Base-by-base conservation (phyloP, 768 basidiomycete species). In the Leccinum pellstonianum region DNA sequence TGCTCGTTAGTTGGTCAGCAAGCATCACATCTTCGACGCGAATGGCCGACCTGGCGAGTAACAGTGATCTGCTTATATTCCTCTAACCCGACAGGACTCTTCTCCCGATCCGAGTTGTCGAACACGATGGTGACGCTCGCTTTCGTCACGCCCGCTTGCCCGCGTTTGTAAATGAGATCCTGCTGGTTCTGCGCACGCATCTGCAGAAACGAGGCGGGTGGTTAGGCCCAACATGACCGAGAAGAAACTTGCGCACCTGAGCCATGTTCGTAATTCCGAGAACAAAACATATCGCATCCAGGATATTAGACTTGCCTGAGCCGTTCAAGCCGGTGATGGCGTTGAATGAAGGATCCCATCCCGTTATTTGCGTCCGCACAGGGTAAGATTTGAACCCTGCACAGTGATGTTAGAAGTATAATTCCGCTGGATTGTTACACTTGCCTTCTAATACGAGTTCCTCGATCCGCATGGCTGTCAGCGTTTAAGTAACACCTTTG, bases 221-320 rank as follows among this genome's bases (percentile, higher is more conserved):
- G 29, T 37, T 17, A 62, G 43, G 38, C 15, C 3, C 10, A 51
- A 17, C 54, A 23, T 27, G 43, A 15, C 4, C n/a, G 19, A 48
- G 31, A 21, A 41, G 27, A 6, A 31, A 5, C 3, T 38, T 59
- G 7, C 84, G 56, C 62, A 92, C 95, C 62, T 88, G 87, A n/a
- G 90, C 79, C 90, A 98, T 92, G 73, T 98, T 98, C 2, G 95
- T 98, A 65, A 98, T 92, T 15, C 97, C 97, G 19, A 99, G 82
- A 15, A 98, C 97, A 72, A 99, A 99, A 76, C 95, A 97, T 75
- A 98, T 98, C 60, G 97, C 95, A 79, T 99, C 97, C 63, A 99
- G 86, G 68, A 99, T 98, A 78, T 99, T 99, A 60, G 95, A 97
- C 79, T 99, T 98, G 66, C 96, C 96, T 0, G 94, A 96, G 3